Percentiles rank a stretch among this genome's conserved stretches.
Conservation (phyloP, 2,329 filamentous ascomycete species). For the Ophiostoma sp. region DNA sequence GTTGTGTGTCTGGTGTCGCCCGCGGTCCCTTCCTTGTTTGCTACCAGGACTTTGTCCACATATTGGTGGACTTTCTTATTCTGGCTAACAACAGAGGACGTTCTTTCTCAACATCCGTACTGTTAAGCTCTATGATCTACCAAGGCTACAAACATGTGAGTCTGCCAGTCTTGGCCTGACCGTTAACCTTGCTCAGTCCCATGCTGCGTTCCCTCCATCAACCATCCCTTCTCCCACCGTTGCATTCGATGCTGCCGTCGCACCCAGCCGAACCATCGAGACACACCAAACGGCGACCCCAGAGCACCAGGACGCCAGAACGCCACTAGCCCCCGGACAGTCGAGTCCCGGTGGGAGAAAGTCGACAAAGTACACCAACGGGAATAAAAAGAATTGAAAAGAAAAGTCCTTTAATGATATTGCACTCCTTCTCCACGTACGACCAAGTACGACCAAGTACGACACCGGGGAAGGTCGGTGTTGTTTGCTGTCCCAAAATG, state of each 20-base stretch:
- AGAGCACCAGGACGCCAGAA: not conserved
- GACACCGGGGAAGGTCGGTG: constrained; percentile 5
- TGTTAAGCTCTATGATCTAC: not conserved
- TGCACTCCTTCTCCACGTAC: too few species aligned
- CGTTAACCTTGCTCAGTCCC: not conserved
- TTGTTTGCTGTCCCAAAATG: not conserved
- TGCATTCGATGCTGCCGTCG: not conserved
- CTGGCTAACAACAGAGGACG: not conserved
- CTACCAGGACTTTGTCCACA: not conserved
- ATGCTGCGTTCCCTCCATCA: not conserved
- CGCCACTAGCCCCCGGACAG: not conserved
- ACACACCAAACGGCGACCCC: not conserved
- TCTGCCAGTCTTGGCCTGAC: not conserved
- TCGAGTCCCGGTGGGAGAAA: not conserved
- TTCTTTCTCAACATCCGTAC: not conserved
- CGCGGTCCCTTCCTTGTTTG: not conserved
- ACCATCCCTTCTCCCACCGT: not conserved
- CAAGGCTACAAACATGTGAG: not conserved
- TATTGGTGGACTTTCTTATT: not conserved
- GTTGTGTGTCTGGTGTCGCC: not conserved
- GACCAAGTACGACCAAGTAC: not conserved
- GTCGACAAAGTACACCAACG: not conserved
- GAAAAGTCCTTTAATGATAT: not conserved
- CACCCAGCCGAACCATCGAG: not conserved
- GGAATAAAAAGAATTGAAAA: not conserved